Conservation (phyloP, 2,329 filamentous ascomycete genomes). For the Botrytis galanthina region DNA sequence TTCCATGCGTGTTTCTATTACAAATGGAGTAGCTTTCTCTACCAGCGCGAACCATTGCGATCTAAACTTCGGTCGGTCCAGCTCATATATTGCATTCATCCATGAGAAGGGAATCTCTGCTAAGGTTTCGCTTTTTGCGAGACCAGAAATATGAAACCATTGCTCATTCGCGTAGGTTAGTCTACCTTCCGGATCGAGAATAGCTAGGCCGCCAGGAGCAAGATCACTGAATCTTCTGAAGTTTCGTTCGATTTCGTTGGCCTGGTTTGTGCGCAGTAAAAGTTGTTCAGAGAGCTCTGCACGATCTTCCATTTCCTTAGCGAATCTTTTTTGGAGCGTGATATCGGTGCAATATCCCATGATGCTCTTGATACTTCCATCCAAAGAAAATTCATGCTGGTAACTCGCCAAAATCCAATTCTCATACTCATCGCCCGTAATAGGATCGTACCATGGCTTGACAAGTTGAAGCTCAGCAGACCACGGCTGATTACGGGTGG, state of each 20-base stretch:
- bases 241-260: conserved; percentile 66
- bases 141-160: conserved; percentile 22
- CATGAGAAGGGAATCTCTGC: conserved; percentile 1
- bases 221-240: conserved; percentile 82
- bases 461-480: conserved; percentile 73
- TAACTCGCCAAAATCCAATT: conserved; percentile 75
- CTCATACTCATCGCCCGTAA: conserved; percentile 58
- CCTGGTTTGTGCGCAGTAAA: conserved; percentile 58
- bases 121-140: neutral
- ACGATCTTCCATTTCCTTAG: conserved; percentile 76
- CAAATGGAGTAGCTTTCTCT: conserved; percentile 7
- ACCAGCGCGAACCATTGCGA: conserved; percentile 21
- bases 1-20: conserved; percentile 18
- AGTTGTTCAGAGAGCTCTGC: conserved; percentile 69
- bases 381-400: conserved; percentile 64
- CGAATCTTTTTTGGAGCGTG: conserved; percentile 77
- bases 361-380: conserved; percentile 66
- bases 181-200: conserved; percentile 21
- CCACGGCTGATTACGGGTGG: conserved; percentile 60
- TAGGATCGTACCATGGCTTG: conserved; percentile 51
- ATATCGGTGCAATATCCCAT: conserved; percentile 83
- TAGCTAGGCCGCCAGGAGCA: conserved; percentile 56
- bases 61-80: conserved; percentile 14
- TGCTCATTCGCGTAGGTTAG: conserved; percentile 21
- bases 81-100: conserved; percentile 10